Evolutionary conservation across 139 green algal species (phyloP), one percentile per base, ranked within the genome.

Genomic region (Haematococcus lacustris): DNA sequence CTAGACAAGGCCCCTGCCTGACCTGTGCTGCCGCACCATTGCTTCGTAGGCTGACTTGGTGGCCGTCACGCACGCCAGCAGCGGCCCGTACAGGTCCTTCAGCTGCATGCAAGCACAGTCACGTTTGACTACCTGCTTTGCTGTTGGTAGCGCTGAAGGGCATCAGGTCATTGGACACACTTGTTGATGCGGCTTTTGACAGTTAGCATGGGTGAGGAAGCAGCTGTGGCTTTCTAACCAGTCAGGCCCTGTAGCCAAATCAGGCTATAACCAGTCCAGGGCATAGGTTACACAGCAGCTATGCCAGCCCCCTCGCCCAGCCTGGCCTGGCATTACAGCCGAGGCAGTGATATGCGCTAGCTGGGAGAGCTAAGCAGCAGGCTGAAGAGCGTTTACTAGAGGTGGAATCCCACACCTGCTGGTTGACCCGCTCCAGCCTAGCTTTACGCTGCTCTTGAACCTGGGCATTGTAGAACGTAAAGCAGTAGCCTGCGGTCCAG

Each of bases 371-470:
- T 21, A 13, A 57, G 47, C 13, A 57, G 47, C 47, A 21, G 47
- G 47, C 47, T 21, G 21, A 21, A n/a, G n/a, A n/a, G n/a, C n/a
- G n/a, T n/a, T n/a, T n/a, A n/a, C n/a, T n/a, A n/a, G n/a, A n/a
- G 13, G 47, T 21, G 47, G 21, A 57, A 57, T 21, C 47, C 47
- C 21, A 57, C 47, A 91, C 88, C 82, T 97, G 92, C 40, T 91
- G 80, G 68, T 95, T 96, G 34, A 94, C 78, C 2, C 92, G 78
- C 26, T 97, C 90, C 32, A 97, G 95, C 34, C 89, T 82, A 0
- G 88, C 88, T 65, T 95, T 93, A 3, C 92, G 81, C 75, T 95
- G 88, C 61, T 96, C 88, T 17, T 28, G 23, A 5, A 66, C 60
- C 33, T 66, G 60, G 17, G 32, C 60, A 66, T 66, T 66, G 32